phyloP scores from a whole-genome alignment of 192 early-diverging fungal genomes.

The Coemansia sp. region DNA sequence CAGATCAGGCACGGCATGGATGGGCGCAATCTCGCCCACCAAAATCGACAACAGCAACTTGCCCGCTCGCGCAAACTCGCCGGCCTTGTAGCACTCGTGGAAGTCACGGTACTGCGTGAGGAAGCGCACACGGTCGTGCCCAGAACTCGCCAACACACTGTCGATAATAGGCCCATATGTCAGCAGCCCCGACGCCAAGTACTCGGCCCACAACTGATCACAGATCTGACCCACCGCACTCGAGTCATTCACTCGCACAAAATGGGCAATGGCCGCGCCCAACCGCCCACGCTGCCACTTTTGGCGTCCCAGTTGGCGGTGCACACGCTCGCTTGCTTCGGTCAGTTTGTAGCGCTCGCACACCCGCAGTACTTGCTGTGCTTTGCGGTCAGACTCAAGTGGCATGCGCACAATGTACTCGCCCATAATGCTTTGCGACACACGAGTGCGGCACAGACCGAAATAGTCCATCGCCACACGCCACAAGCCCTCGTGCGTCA shows the following conservation, averaged over 20 bases:
- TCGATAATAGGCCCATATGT: constrained; percentile 50
- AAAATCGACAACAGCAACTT: constrained; percentile 52
- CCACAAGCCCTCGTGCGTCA: constrained; percentile 54
- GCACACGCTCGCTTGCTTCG: constrained; percentile 34
- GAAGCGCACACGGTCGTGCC: constrained; percentile 56
- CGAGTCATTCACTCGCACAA: constrained; percentile 55
- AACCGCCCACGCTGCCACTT: constrained; percentile 58
- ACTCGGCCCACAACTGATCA: constrained; percentile 59
- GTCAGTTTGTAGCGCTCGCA: constrained; percentile 49
- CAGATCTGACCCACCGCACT: constrained; percentile 55
- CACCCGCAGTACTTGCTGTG: constrained; percentile 57
- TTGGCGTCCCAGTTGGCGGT: constrained; percentile 52
- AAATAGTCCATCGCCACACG: constrained; percentile 58
- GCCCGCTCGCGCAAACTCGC: constrained; percentile 41
- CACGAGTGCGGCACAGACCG: constrained; percentile 13
- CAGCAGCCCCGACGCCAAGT: constrained; percentile 49
- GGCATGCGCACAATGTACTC: constrained; percentile 54
- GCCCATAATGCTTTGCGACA: constrained; percentile 19
- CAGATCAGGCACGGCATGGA: constrained; percentile 51
- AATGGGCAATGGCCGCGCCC: constrained; percentile 65
- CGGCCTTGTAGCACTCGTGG: constrained; percentile 52
- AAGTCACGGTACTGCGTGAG: constrained; percentile 62
- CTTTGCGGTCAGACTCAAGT: constrained; percentile 52
- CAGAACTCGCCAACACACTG: constrained; percentile 23
- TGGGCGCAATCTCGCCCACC: constrained; percentile 53